Base-by-base conservation (phyloP, 306 rosid species). In the Cucurbita argyrosperma region DNA sequence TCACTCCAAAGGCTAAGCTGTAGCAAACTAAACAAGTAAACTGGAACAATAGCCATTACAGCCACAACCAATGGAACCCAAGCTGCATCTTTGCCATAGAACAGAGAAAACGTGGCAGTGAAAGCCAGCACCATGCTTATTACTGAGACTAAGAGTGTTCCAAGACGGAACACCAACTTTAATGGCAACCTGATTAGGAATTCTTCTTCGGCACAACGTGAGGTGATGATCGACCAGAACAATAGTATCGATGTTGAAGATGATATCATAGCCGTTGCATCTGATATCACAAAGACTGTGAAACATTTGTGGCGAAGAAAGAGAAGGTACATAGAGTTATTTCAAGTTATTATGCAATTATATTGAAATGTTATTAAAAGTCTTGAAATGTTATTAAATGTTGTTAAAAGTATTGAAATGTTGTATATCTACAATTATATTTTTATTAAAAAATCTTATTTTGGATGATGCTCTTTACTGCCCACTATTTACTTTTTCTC, bases 201-300 rank as follows among this genome's bases (percentile, higher is more conserved):
- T 23, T 68, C 74, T 13, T 68, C 74, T 68, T 68, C 74, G 47
- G 74, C 74, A 18, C 47, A 68, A n/a, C 74, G 74, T 4, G 74
- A 68, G 23, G 74, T 68, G 13, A 68, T 16, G 3, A 68, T 68
- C 43, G 74, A 68, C 53, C 47, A 47, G 72, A 66, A 66, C 50
- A 66, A 4, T 43, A 65, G 16, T 18, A 43, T 65, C 9, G 71
- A 11, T 10, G 71, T 65, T 0, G 53, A 65, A 4, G 71, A 65
- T 11, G 71, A 65, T 8, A 65, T 18, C 71, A 65, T 11, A 43
- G 71, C 52, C 11, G 11, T 19, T 8, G 52, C 71, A 19, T 65
- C 71, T 16, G 71, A 65, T 10, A 65, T 43, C 9, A 42, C 52
- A 16, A 65, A 65, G 35, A 43, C 18, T 7, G 50, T 47, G 57